phyloP scores from a whole-genome alignment of 306 rosid genomes.

The Casuarina cunninghamiana region DNA sequence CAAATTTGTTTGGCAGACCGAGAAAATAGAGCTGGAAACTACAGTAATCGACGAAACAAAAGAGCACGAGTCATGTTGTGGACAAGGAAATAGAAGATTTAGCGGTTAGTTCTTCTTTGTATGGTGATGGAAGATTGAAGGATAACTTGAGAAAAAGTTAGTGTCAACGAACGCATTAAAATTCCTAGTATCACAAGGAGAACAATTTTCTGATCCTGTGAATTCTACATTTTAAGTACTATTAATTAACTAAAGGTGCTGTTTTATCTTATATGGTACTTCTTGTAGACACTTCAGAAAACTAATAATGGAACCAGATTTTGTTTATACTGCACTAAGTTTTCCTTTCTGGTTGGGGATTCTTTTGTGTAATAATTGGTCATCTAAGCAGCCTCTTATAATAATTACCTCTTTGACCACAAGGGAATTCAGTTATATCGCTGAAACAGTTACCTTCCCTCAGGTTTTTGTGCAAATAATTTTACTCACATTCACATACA shows the following conservation, averaged over 20 bases:
- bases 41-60: constrained; percentile 98
- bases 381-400: not conserved
- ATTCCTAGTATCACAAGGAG: not conserved
- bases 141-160: not conserved
- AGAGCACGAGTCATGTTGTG: constrained; percentile 92
- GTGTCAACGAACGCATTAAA: not conserved
- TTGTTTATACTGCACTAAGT: not conserved
- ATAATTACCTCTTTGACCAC: not conserved
- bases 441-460: not conserved
- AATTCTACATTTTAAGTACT: not conserved
- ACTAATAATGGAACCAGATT: not conserved
- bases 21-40: constrained; percentile 97
- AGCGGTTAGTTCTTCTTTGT: constrained; percentile 68
- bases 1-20: constrained; percentile 56
- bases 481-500: too few relatives aligned
- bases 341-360: not conserved
- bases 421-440: not conserved
- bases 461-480: not conserved
- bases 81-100: constrained; percentile 86
- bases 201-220: not conserved
- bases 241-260: not conserved
- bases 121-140: not conserved
- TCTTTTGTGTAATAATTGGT: not conserved
- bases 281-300: not conserved
- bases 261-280: not conserved